These are phyloP conservation scores for Paraleonurus japonicus DNA, from an alignment of 257 asterid genomes.

Conservation along the genomic window DNA sequence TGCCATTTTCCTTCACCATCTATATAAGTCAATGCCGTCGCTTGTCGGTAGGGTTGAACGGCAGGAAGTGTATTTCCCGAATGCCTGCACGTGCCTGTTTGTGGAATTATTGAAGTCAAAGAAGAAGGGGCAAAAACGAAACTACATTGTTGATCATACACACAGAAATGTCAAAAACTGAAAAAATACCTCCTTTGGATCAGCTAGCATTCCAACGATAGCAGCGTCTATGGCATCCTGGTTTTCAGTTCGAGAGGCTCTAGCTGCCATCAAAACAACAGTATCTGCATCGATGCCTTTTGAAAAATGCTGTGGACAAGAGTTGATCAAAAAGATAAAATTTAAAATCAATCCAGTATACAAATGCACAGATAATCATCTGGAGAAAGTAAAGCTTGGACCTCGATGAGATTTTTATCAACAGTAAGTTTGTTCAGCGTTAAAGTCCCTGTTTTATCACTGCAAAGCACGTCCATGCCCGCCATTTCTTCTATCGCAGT, in stretches of 20 bases:
- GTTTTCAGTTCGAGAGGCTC: slow-evolving; percentile 92
- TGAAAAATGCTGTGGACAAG: slow-evolving; percentile 57
- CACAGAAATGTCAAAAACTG: background rate
- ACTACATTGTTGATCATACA: background rate
- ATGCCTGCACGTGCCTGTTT: slow-evolving; percentile 91
- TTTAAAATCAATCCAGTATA: background rate
- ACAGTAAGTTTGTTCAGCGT: slow-evolving; percentile 94
- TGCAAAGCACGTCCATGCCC: slow-evolving; percentile 98
- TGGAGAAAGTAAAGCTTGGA: slow-evolving; percentile 18
- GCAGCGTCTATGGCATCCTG: slow-evolving; percentile 97
- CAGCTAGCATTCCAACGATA: slow-evolving; percentile 93
- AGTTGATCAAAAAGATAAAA: background rate
- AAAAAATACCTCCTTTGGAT: slow-evolving; percentile 84
- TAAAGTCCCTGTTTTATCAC: slow-evolving; percentile 93
- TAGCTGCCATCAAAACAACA: slow-evolving; percentile 96
- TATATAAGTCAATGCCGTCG: slow-evolving; percentile 90
- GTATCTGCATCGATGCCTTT: slow-evolving; percentile 88
- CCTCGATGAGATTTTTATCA: slow-evolving; percentile 95
- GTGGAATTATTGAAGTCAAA: slow-evolving; percentile 20
- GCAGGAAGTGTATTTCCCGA: slow-evolving; percentile 91
- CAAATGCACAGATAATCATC: slow-evolving; percentile 4
- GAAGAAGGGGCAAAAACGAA: background rate
- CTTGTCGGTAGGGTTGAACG: slow-evolving; percentile 93
- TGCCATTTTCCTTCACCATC: slow-evolving; percentile 85
- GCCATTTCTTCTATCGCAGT: slow-evolving; percentile 99